Evolutionary conservation across 352 stramenopile genomes (phyloP).

Genomic region (Globisporangium paroecandrum): DNA sequence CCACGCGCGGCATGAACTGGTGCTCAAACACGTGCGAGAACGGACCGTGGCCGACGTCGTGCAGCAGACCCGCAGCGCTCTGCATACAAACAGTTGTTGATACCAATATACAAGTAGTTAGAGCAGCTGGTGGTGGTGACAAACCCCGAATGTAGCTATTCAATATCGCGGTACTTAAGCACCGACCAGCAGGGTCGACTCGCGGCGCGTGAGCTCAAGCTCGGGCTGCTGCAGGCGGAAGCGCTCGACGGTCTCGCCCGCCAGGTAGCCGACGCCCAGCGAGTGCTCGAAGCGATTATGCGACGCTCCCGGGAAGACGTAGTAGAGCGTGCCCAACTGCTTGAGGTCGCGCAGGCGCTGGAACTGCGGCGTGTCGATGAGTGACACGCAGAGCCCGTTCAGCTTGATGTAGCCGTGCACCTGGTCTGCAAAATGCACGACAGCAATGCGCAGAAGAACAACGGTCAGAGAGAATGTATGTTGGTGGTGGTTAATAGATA

Average conservation of each 20-base stretch:
- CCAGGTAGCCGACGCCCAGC: conserved; percentile 93
- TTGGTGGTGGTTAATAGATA: background rate
- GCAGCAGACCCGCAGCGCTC: conserved; percentile 75
- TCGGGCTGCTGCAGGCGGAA: conserved; percentile 86
- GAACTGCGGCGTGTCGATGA: conserved; percentile 93
- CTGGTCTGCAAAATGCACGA: conserved; percentile 36
- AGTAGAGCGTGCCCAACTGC: conserved; percentile 91
- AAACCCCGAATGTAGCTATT: background rate
- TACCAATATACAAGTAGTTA: background rate
- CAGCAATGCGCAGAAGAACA: background rate
- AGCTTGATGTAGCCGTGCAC: conserved; percentile 82
- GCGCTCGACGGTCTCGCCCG: conserved; percentile 79
- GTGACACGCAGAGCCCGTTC: conserved; percentile 66
- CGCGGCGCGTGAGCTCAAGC: conserved; percentile 86
- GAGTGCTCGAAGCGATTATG: conserved; percentile 97
- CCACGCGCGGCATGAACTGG: conserved; percentile 78
- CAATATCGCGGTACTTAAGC: background rate
- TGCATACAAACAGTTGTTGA: conserved; percentile 14
- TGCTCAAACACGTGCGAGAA: conserved; percentile 96
- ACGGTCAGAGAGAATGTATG: background rate
- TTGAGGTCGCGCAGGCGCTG: conserved; percentile 94
- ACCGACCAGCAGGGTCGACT: conserved; percentile 60
- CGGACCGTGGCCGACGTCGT: conserved; percentile 92
- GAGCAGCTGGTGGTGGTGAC: background rate
- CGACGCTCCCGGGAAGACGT: conserved; percentile 82